Conservation (phyloP, 176 grass and related monocot species). For the Themeda triandra region DNA sequence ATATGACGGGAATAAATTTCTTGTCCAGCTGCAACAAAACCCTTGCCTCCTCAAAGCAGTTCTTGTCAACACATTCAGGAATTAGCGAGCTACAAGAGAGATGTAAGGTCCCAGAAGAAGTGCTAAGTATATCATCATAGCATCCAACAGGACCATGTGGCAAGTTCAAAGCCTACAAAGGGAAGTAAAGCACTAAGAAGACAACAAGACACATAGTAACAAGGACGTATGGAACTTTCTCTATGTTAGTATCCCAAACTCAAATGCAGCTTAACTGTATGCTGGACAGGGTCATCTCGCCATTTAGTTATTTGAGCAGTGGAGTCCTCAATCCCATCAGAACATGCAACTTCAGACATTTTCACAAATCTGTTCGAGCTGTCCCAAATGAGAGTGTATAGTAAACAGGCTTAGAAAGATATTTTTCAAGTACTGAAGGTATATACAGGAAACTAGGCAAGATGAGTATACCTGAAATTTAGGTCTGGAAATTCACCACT, state of each 20-base stretch:
- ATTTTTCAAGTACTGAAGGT: slow-evolving; percentile 10
- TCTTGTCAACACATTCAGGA: slow-evolving; percentile 72
- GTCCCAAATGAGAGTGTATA: slow-evolving; percentile 18
- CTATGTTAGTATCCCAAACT: slow-evolving; percentile 20
- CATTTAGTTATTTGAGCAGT: slow-evolving; percentile 70
- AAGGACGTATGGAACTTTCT: not conserved
- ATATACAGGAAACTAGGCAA: slow-evolving; percentile 19
- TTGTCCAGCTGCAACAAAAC: slow-evolving; percentile 93
- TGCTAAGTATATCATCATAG: slow-evolving; percentile 66
- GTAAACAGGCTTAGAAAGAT: slow-evolving; percentile 7
- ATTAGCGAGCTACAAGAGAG: slow-evolving; percentile 69
- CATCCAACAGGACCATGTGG: slow-evolving; percentile 35
- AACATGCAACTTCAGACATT: slow-evolving; percentile 29
- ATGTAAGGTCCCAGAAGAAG: slow-evolving; percentile 81
- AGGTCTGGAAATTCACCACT: slow-evolving; percentile 37
- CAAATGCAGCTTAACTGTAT: slow-evolving; percentile 56
- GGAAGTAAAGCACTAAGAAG: slow-evolving; percentile 25
- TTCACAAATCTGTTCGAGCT: slow-evolving; percentile 32
- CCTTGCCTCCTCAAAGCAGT: slow-evolving; percentile 73
- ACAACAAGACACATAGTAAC: slow-evolving; percentile 19
- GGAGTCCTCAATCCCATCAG: slow-evolving; percentile 48
- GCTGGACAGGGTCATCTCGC: slow-evolving; percentile 39
- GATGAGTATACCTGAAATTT: slow-evolving; percentile 54
- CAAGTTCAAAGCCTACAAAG: slow-evolving; percentile 44
- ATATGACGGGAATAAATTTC: slow-evolving; percentile 95